Conservation (phyloP, 306 rosid genomes). For the Glycine soja region DNA sequence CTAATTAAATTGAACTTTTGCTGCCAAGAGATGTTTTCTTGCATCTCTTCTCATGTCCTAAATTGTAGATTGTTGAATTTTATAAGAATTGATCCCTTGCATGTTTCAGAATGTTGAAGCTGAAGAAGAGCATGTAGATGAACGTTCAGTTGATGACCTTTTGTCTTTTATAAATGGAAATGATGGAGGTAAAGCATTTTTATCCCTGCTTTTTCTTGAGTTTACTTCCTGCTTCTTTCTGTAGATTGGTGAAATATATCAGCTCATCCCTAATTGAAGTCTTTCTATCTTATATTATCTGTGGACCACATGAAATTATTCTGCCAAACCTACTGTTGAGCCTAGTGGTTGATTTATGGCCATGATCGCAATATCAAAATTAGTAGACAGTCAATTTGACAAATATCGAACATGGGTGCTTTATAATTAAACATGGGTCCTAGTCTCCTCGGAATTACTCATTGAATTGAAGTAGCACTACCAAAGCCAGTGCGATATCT, state of each 20-base stretch:
- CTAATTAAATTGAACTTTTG: conserved; percentile 20
- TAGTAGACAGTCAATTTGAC: conserved; percentile 7
- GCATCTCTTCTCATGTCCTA: conserved; percentile 29
- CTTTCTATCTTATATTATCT: conserved; percentile 26
- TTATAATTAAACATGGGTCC: not conserved
- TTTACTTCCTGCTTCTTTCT: conserved; percentile 26
- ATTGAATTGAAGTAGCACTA: conserved; percentile 18
- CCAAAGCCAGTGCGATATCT: not conserved
- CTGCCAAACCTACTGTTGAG: conserved; percentile 13
- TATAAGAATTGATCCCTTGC: conserved; percentile 30
- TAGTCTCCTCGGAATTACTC: not conserved
- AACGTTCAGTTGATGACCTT: conserved; percentile 93
- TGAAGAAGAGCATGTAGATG: conserved; percentile 79
- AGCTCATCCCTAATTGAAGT: conserved; percentile 27
- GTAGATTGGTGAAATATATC: conserved; percentile 24
- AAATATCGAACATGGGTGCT: not conserved
- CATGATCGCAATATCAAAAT: too few species aligned
- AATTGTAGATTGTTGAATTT: conserved; percentile 36
- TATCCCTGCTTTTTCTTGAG: not conserved
- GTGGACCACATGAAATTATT: not conserved
- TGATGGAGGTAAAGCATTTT: conserved; percentile 65
- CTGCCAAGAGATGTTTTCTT: conserved; percentile 21
- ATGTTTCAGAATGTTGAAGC: conserved; percentile 79
- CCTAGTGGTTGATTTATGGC: conserved; percentile 4
- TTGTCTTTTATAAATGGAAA: conserved; percentile 91